Evolutionary conservation across 371 early-diverging fungal genomes (phyloP).

Genomic region (Homolaphlyctis polyrhiza): DNA sequence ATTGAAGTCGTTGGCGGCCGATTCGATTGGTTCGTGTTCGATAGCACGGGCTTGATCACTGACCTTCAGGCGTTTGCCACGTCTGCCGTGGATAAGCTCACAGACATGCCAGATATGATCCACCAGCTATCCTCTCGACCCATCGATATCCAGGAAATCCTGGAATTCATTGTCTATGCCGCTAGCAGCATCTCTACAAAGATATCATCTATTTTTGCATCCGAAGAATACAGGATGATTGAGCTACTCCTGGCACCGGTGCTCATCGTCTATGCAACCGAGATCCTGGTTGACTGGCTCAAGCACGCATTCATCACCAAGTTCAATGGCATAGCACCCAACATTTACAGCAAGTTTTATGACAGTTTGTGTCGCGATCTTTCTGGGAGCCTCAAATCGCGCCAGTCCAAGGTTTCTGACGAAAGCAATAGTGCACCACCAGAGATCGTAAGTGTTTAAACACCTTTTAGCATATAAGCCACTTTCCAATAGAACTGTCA

Average conservation of each 20-base stretch:
- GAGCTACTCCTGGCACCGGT: slow-evolving; percentile 68
- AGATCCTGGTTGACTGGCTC: slow-evolving; percentile 93
- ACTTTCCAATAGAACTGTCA: too few relatives aligned
- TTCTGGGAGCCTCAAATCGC: too few relatives aligned
- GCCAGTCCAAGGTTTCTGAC: slow-evolving; percentile 7
- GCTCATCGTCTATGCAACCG: slow-evolving; percentile 78
- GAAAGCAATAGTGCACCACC: neutral
- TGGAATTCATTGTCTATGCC: slow-evolving; percentile 8
- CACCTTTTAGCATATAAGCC: too few relatives aligned
- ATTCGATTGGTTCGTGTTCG: slow-evolving; percentile 3
- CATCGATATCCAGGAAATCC: neutral
- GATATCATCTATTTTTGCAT: slow-evolving; percentile 53
- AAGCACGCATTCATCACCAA: slow-evolving; percentile 97
- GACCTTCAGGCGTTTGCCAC: slow-evolving; percentile 8
- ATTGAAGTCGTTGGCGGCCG: slow-evolving; percentile 71
- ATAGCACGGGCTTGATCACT: slow-evolving; percentile 27
- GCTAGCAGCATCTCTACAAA: slow-evolving; percentile 59
- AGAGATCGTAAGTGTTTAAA: too few relatives aligned
- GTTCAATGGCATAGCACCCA: slow-evolving; percentile 89
- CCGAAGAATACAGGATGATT: slow-evolving; percentile 25
- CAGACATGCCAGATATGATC: neutral
- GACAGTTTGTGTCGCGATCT: slow-evolving; percentile 87
- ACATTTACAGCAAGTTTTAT: slow-evolving; percentile 77
- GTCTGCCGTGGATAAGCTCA: neutral
- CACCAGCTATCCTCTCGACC: neutral